Conservation (phyloP, 2,329 filamentous ascomycete species). For the Ophiostoma ulmi region DNA sequence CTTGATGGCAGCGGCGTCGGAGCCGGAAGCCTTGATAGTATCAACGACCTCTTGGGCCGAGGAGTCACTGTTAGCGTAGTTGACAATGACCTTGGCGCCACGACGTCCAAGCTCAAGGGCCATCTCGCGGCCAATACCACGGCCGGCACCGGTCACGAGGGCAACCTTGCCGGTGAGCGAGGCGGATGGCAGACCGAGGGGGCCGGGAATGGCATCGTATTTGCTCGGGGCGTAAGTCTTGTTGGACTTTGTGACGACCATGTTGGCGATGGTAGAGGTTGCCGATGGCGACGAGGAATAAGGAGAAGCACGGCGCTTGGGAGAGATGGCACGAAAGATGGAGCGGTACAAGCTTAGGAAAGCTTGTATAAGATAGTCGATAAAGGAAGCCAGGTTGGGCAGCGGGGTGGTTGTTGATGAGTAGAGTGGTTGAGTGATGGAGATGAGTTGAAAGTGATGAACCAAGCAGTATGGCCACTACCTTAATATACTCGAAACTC, state of each 20-base stretch:
- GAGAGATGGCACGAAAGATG: conserved; percentile 4
- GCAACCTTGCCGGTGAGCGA: conserved; percentile 31
- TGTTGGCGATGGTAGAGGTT: conserved; percentile 23
- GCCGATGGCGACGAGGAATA: neutral
- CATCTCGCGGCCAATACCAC: conserved; percentile 59
- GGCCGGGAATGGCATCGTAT: conserved; percentile 34
- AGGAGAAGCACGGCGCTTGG: neutral
- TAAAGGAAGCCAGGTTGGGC: conserved; percentile 19
- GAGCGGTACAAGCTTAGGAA: conserved; percentile 16
- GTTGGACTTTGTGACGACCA: conserved; percentile 26
- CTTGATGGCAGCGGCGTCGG: conserved; percentile 32
- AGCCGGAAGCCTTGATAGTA: conserved; percentile 28
- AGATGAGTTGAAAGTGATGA: neutral
- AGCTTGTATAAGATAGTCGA: conserved; percentile 17
- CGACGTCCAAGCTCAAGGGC: conserved; percentile 41
- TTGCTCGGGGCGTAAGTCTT: conserved; percentile 28
- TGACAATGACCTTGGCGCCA: conserved; percentile 35
- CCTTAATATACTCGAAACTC: neutral
- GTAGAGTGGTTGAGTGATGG: neutral
- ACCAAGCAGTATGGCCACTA: neutral
- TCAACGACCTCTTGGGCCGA: conserved; percentile 28
- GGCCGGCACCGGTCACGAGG: conserved; percentile 36
- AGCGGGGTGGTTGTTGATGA: neutral
- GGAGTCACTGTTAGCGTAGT: conserved; percentile 32
- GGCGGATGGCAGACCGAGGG: conserved; percentile 32